Base-by-base conservation (phyloP, 1,284 basidiomycete species). In the Apiotrichum gracile region DNA sequence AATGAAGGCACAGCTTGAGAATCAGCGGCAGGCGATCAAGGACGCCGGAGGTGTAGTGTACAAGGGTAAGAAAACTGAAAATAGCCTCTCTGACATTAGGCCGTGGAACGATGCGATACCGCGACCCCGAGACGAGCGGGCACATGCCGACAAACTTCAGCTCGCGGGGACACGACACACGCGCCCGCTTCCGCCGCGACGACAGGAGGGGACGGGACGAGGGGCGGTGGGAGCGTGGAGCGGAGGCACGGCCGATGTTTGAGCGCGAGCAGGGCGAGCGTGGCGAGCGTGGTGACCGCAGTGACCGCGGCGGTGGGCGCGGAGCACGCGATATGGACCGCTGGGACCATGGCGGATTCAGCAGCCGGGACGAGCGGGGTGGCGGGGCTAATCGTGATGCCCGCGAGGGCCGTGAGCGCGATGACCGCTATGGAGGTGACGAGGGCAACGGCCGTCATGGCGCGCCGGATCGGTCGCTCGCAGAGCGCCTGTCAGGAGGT, bases 41-140 rank as follows among this genome's bases (percentile, higher is more conserved):
- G 64, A 67, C 26, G 51, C 55, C 0, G 69, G 69, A 17, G 72
- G 70, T 0, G 67, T 74, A 3, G 67, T 74, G 14, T 74, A 69
- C 60, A 74, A 74, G 54, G 73, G 73, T 70, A 51, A n/a, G n/a
- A n/a, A n/a, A n/a, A n/a, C n/a, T n/a, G n/a, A n/a, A n/a, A n/a
- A n/a, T n/a, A n/a, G n/a, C n/a, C n/a, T n/a, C n/a, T n/a, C n/a
- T n/a, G n/a, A n/a, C n/a, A n/a, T n/a, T 45, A 75, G 73, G 74
- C 10, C 69, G 74, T 39, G 74, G 74, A 3, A 49, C 68, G 10
- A 76, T 76, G 74, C 63, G 71, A 1, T 76, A 72, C 56, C 59
- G 70, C 14, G 74, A 76, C 52, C 74, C 73, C 0, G 74, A 76
- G 47, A 53, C 64, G 3, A 33, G 58, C n/a, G 26, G 46, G 7